These are phyloP conservation scores for Eremothecium sinecaudum DNA, from an alignment of 1,139 yeast species.

Conservation along the genomic window DNA sequence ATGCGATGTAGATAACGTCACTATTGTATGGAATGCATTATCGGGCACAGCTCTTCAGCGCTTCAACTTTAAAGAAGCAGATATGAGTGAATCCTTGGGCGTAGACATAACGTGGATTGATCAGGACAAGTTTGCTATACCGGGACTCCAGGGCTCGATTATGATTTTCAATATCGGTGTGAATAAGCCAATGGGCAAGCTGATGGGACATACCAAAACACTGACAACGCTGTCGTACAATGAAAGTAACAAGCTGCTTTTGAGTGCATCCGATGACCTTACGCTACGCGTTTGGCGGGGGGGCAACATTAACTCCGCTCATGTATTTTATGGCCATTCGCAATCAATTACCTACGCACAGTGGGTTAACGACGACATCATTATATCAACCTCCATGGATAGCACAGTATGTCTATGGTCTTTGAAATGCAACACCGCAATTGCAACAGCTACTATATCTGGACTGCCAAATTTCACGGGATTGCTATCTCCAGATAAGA, in stretches of 20 bases:
- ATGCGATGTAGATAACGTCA: conserved; percentile 32
- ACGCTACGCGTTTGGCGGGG: conserved; percentile 67
- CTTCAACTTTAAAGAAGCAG: conserved; percentile 29
- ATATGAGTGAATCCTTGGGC: conserved; percentile 30
- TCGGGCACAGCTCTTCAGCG: conserved; percentile 42
- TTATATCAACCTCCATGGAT: conserved; percentile 54
- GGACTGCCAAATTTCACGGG: conserved; percentile 48
- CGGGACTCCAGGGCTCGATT: conserved; percentile 51
- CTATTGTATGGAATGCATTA: conserved; percentile 46
- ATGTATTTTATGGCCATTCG: conserved; percentile 41
- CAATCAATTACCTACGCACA: conserved; percentile 47
- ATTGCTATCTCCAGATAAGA: conserved; percentile 41
- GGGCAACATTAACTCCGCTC: conserved; percentile 40
- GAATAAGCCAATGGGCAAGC: conserved; percentile 45
- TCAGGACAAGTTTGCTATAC: conserved; percentile 55
- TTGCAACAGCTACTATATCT: conserved; percentile 36
- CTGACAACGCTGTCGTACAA: conserved; percentile 53
- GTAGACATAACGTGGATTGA: conserved; percentile 67
- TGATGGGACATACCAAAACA: conserved; percentile 60
- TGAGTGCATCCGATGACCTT: conserved; percentile 72
- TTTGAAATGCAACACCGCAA: conserved; percentile 35
- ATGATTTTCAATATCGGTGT: conserved; percentile 49
- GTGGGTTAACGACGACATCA: conserved; percentile 40
- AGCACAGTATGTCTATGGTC: conserved; percentile 69
- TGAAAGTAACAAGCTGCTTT: conserved; percentile 42